Conservation (phyloP, 139 green algal species). For the Monoraphidium neglectum region DNA sequence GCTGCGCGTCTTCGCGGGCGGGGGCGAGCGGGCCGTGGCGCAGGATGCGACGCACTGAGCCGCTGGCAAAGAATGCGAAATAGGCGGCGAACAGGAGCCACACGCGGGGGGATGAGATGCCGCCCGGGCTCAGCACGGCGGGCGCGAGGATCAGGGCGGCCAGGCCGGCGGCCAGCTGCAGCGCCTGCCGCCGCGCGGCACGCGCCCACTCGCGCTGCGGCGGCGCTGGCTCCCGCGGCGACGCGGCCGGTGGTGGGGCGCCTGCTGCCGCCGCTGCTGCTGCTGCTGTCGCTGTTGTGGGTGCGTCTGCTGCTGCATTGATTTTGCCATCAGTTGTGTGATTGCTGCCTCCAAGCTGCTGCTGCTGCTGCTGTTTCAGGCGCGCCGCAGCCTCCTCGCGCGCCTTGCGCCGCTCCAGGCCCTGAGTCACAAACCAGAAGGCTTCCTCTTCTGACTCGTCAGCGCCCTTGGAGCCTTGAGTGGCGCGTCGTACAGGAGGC, state of each 20-base stretch:
- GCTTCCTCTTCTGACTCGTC: too few relatives aligned
- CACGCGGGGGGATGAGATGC: slow-evolving; percentile 17
- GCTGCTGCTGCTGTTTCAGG: slow-evolving; percentile 12
- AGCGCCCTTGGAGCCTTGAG: too few relatives aligned
- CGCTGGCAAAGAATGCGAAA: slow-evolving; percentile 55
- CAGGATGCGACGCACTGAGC: slow-evolving; percentile 44
- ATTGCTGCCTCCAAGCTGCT: neutral
- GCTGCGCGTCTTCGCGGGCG: slow-evolving; percentile 38
- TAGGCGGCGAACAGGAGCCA: slow-evolving; percentile 44
- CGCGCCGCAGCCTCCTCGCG: too few relatives aligned
- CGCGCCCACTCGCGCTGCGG: neutral
- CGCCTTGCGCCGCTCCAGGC: too few relatives aligned
- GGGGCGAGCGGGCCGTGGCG: slow-evolving; percentile 41
- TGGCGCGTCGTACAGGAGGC: too few relatives aligned
- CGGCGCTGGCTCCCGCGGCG: neutral
- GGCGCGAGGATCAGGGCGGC: slow-evolving; percentile 38
- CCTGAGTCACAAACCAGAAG: too few relatives aligned
- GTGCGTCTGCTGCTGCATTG: slow-evolving; percentile 1
- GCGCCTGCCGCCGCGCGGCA: slow-evolving; percentile 15
- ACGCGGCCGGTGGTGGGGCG: neutral
- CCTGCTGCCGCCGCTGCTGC: neutral
- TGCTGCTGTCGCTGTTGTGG: slow-evolving; percentile 1
- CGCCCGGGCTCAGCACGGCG: slow-evolving; percentile 22
- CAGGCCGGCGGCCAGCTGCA: slow-evolving; percentile 35
- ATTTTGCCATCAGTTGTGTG: neutral